Conservation (phyloP, 306 rosid species). For the Vigna hirtella region DNA sequence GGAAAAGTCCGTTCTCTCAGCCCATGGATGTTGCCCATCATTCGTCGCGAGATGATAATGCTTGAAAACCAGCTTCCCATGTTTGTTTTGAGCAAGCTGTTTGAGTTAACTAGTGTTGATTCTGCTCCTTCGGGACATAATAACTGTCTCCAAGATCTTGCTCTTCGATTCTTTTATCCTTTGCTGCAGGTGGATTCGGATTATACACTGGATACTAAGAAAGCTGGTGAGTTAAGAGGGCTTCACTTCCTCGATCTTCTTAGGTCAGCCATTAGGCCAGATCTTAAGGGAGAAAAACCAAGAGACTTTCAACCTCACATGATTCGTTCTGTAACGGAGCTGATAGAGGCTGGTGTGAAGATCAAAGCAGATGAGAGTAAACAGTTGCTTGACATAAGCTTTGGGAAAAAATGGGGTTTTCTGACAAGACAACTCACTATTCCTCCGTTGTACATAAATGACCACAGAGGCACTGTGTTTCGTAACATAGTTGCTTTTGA, state of each 20-base stretch:
- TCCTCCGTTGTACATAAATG: constrained; percentile 49
- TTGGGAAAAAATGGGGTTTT: neutral
- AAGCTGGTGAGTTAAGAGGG: neutral
- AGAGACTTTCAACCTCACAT: too few relatives aligned
- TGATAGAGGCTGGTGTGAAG: constrained; percentile 52
- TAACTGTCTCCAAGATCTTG: constrained; percentile 35
- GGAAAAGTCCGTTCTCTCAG: constrained; percentile 26
- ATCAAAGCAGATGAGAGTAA: constrained; percentile 16
- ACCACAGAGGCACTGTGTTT: constrained; percentile 54
- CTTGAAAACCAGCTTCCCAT: constrained; percentile 62
- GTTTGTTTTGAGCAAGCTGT: constrained; percentile 46
- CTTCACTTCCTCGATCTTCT: constrained; percentile 55
- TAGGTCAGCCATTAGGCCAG: constrained; percentile 37
- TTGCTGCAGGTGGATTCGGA: constrained; percentile 37
- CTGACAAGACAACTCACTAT: constrained; percentile 30
- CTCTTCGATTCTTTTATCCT: constrained; percentile 49
- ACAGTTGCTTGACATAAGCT: constrained; percentile 43
- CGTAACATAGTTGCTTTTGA: constrained; percentile 59
- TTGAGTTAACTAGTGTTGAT: constrained; percentile 22
- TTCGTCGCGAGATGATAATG: constrained; percentile 53
- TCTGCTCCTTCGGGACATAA: neutral
- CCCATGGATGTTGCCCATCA: constrained; percentile 58
- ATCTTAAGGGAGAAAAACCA: too few relatives aligned
- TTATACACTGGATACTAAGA: neutral
- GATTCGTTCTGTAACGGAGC: constrained; percentile 44